Percentiles rank a stretch among this genome's conserved stretches.
Conservation (phyloP, 805 yeast genomes). For the Jamesozyma piceae region DNA sequence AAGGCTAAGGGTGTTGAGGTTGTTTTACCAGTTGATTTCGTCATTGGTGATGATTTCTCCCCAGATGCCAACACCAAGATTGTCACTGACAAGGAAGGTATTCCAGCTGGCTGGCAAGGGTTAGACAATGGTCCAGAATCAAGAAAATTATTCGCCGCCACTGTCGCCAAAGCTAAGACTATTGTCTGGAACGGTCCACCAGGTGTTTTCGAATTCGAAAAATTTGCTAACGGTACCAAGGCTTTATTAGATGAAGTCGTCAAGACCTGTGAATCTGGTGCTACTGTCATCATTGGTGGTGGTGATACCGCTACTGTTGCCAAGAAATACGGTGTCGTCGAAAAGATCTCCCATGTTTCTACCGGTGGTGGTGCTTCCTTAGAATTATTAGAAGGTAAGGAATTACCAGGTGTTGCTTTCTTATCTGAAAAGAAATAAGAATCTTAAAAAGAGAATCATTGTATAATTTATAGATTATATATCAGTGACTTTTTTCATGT, state of each 20-base stretch:
- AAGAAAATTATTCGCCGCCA: constrained; percentile 63
- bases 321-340: constrained; percentile 94
- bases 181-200: constrained; percentile 99
- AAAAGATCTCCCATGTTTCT: constrained; percentile 94
- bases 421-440: constrained; percentile 58
- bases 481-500: not conserved
- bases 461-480: not conserved
- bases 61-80: constrained; percentile 79
- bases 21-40: constrained; percentile 90
- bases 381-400: constrained; percentile 98
- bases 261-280: constrained; percentile 74
- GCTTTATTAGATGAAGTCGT: constrained; percentile 82
- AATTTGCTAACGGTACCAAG: constrained; percentile 87
- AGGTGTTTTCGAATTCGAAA: constrained; percentile 97
- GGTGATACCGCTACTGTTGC: constrained; percentile 99
- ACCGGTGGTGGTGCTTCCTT: constrained; percentile 99
- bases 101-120: constrained; percentile 92
- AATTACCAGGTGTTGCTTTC: constrained; percentile 93
- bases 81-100: constrained; percentile 86
- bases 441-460: not conserved
- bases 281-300: constrained; percentile 92
- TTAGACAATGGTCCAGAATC: constrained; percentile 93
- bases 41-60: constrained; percentile 89
- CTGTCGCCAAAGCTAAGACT: constrained; percentile 90
- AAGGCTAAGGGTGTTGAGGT: constrained; percentile 91